Conservation (phyloP, 2,329 filamentous ascomycete genomes). For the Mariannaea sp. region DNA sequence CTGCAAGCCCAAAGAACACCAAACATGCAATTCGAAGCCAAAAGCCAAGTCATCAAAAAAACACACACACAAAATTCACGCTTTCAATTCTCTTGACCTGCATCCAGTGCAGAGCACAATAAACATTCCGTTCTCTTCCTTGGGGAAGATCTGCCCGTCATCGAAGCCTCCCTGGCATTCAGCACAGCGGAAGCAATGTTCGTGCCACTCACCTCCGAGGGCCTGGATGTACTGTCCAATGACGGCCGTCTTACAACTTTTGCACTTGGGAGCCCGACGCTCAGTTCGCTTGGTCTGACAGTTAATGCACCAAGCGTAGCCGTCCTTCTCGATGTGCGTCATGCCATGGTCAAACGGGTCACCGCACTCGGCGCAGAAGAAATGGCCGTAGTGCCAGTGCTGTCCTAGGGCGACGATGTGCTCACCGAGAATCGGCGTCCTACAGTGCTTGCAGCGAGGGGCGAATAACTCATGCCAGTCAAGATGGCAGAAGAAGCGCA, state of each 20-base stretch:
- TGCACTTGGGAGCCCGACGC: constrained; percentile 84
- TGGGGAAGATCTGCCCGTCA: constrained; percentile 69
- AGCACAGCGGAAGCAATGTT: constrained; percentile 84
- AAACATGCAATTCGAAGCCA: constrained; percentile 7
- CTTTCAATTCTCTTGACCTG: constrained; percentile 64
- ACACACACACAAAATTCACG: constrained; percentile 40
- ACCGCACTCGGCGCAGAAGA: constrained; percentile 98
- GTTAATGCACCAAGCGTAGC: constrained; percentile 93
- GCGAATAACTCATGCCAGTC: constrained; percentile 97
- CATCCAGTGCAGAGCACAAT: constrained; percentile 66
- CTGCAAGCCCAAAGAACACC: constrained; percentile 14
- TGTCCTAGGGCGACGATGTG: constrained; percentile 90
- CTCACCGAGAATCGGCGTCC: constrained; percentile 93
- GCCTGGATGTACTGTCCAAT: constrained; percentile 90
- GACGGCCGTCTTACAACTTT: constrained; percentile 81
- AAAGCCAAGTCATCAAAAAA: not conserved
- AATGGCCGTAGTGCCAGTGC: constrained; percentile 98
- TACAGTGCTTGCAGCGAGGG: constrained; percentile 93
- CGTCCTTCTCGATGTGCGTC: constrained; percentile 89
- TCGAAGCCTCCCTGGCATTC: constrained; percentile 64
- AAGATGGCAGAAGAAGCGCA: constrained; percentile 96
- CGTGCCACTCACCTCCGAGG: constrained; percentile 91
- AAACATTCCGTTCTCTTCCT: constrained; percentile 54
- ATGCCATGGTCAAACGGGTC: constrained; percentile 81
- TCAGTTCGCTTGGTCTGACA: constrained; percentile 94